Base-by-base conservation (phyloP, 1,284 basidiomycete genomes). In the Mycosarcoma maydis region DNA sequence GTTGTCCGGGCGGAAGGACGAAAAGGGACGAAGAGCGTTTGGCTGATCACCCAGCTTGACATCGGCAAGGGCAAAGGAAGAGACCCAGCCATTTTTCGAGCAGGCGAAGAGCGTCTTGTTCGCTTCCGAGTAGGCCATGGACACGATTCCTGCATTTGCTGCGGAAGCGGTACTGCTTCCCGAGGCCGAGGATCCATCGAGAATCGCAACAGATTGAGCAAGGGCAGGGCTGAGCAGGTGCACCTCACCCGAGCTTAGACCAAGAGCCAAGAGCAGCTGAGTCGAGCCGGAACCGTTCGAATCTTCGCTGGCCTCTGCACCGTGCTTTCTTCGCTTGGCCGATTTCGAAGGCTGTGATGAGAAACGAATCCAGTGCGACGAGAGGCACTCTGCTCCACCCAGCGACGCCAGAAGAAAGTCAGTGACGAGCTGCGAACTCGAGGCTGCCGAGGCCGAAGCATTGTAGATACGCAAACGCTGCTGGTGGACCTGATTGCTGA, bases 401-500 rank as follows among this genome's bases (percentile, higher is more conserved):
- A 62, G 41, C 19, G 66, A 69, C 2, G 60, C 62, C 13, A 80
- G 60, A 22, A 78, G 58, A 37, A 72, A 78, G 55, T 80, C 85
- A 30, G 88, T 87, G 27, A 89, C 77, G 14, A 86, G 84, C 80
- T 88, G 84, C 73, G 90, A 88, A 10, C 87, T 86, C 23, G 87
- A 82, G 20, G 87, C 85, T 61, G 86, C 85, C 29, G 85, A 85
- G 10, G 87, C 85, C 14, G 84, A 73, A 4, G 87, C 86, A 77
- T 88, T 85, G 80, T 88, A 89, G 41, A 90, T 85, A 64, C 88
- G 87, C 53, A 90, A 82, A 36, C 88, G 86, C 76, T 90, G 89
- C 78, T 90, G 90, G 84, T 90, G 89, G 43, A 90, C 85, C 6
- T 89, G 86, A 19, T 90, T 85, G 26, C 88, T 88, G 41, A 90